Conservation (phyloP, 2,329 filamentous ascomycete genomes). For the Aspergillus sp. region DNA sequence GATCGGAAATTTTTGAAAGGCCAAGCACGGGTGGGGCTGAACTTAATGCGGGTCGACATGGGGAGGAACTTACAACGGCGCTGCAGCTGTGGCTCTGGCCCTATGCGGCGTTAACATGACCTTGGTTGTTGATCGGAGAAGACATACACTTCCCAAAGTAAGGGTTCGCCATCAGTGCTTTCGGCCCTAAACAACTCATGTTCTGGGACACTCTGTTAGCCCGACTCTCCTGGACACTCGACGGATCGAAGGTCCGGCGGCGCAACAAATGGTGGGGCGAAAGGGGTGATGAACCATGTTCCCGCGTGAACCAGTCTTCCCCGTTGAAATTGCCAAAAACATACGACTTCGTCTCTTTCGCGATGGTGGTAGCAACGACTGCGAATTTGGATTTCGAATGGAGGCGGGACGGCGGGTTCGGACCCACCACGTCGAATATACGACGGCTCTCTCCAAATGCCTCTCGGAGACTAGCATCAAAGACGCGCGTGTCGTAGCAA, state of each 20-base stretch:
- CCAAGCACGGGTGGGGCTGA: neutral
- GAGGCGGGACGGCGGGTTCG: neutral
- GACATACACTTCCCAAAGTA: constrained; percentile 14
- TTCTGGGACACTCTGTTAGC: constrained; percentile 8
- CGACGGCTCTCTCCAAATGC: constrained; percentile 14
- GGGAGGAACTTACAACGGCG: constrained; percentile 14
- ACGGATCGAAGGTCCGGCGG: neutral
- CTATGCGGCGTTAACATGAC: constrained; percentile 5
- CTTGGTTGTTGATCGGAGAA: neutral
- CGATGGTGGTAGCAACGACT: constrained; percentile 19
- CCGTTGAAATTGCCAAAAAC: constrained; percentile 22
- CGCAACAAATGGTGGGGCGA: constrained; percentile 2
- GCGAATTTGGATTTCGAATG: constrained; percentile 13
- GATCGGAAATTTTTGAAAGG: neutral
- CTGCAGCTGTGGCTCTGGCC: constrained; percentile 19
- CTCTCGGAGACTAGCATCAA: constrained; percentile 17
- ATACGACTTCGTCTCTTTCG: constrained; percentile 17
- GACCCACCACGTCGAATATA: constrained; percentile 13
- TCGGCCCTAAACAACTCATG: constrained; percentile 12
- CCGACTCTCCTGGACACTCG: neutral
- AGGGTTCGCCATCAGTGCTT: constrained; percentile 9
- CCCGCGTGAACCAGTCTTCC: neutral
- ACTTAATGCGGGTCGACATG: neutral
- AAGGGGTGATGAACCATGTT: constrained; percentile 4
- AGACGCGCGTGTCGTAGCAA: constrained; percentile 19